These are phyloP conservation scores for Metarhizium guizhouense DNA, from an alignment of 2,329 filamentous ascomycete genomes.

Conservation along the genomic window DNA sequence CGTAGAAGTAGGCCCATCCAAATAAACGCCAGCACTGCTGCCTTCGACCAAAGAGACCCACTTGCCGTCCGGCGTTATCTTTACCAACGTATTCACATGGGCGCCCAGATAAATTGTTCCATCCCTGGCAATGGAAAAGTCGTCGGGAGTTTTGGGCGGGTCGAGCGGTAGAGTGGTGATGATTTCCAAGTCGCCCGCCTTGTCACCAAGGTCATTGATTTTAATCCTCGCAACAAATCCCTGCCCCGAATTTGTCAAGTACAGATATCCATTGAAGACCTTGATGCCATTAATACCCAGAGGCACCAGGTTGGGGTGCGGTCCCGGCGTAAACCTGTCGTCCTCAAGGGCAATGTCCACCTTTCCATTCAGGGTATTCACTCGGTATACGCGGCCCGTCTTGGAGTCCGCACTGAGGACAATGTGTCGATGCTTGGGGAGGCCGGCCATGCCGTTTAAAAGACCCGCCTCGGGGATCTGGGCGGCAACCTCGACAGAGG, in stretches of 20 bases:
- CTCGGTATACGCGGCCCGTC: conserved; percentile 9
- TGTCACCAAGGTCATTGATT: conserved; percentile 5
- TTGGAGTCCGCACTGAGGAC: conserved; percentile 12
- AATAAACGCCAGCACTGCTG: not conserved
- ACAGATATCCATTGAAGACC: conserved; percentile 10
- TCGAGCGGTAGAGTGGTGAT: not conserved
- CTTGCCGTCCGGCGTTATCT: not conserved
- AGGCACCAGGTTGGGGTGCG: conserved; percentile 1
- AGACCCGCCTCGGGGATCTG: conserved; percentile 7
- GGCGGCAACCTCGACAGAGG: conserved; percentile 4
- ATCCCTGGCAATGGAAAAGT: conserved; percentile 9
- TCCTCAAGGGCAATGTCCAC: conserved; percentile 10
- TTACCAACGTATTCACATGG: conserved; percentile 3
- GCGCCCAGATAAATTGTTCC: conserved; percentile 8
- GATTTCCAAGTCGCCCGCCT: conserved; percentile 5
- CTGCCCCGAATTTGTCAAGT: conserved; percentile 12
- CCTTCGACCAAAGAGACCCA: conserved; percentile 1
- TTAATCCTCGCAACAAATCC: conserved; percentile 7
- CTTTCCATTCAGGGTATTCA: conserved; percentile 8
- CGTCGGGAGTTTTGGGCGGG: conserved; percentile 7
- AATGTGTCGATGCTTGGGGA: conserved; percentile 8
- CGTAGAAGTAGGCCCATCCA: conserved; percentile 2
- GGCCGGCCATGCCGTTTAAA: conserved; percentile 14
- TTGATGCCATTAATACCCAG: conserved; percentile 14
- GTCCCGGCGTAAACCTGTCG: not conserved